Evolutionary conservation across 352 stramenopile species (phyloP), one percentile per base, ranked within the genome.

Genomic region (Phytophthora agathidicida): DNA sequence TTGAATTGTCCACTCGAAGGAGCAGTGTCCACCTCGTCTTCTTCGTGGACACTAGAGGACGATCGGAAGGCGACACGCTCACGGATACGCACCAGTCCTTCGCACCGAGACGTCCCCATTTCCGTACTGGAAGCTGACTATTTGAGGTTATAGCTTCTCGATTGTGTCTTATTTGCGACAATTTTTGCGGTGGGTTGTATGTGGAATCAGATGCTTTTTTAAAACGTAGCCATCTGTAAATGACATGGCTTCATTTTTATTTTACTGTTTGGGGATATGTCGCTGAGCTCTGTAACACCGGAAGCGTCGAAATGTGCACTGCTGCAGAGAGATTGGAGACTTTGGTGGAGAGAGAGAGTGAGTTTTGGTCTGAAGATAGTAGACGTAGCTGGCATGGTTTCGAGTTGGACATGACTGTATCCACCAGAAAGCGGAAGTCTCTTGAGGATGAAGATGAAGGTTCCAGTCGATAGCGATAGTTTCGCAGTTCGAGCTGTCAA

Each of bases 401-500:
- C 53, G 37, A 3, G 68, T 65, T 16, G 64, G 37, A 10, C 52
- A 22, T n/a, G 36, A 49, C 20, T 52, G 65, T 1, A 60, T 27
- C 14, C 41, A 70, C 20, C 47, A 41, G 14, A 80, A 58, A 24
- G 51, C 62, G 8, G 71, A 50, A n/a, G 48, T 24, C 7, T 54
- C n/a, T 32, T 60, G 31, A 49, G 46, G 39, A 22, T 63, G 33
- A 16, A 49, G 22, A 13, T 80, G 54, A 0, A 69, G 22, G 4
- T 67, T 23, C 83, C 83, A 91, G 43, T 93, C 81, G 24, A 93
- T 80, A 3, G 81, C 80, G 41, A 91, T 71, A 7, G 73, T 89
- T 22, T 88, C 71, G 22, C 77, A 75, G 60, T 77, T 60, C 45
- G 22, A 83, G 37, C n/a, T n/a, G 17, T 80, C 64, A 8, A 73